A percentile compares a stretch with the other conserved stretches of the same genome.
Conservation (phyloP, 495 filamentous ascomycete species). For the Delitschia confertaspora region DNA sequence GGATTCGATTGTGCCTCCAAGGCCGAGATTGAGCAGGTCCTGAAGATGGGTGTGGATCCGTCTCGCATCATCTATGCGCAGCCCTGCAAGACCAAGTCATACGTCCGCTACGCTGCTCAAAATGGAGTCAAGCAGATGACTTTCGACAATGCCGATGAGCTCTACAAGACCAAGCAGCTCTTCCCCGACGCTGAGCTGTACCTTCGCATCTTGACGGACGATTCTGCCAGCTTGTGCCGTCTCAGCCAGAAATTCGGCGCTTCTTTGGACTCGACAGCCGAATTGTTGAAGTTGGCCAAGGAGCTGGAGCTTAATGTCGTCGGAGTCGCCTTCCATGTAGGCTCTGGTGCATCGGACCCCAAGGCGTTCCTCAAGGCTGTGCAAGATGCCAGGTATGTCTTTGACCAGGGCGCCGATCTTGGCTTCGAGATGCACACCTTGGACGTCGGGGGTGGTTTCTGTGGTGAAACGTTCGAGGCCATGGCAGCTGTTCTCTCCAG, state of each 20-base stretch:
- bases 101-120: slow-evolving; percentile 77
- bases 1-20: slow-evolving; percentile 99
- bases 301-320: slow-evolving; percentile 90
- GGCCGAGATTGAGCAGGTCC: slow-evolving; percentile 84
- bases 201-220: slow-evolving; percentile 90
- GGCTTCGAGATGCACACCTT: slow-evolving; percentile 78
- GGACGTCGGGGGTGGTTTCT: slow-evolving; percentile 93
- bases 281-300: slow-evolving; percentile 72
- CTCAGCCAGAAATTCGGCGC: slow-evolving; percentile 96
- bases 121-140: slow-evolving; percentile 95
- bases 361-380: slow-evolving; percentile 81
- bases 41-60: slow-evolving; percentile 76
- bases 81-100: slow-evolving; percentile 98
- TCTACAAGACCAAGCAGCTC: slow-evolving; percentile 90
- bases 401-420: slow-evolving; percentile 70
- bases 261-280: slow-evolving; percentile 66
- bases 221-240: slow-evolving; percentile 86
- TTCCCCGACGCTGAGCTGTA: slow-evolving; percentile 85
- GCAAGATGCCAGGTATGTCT: slow-evolving; percentile 76
- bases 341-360: slow-evolving; percentile 89
- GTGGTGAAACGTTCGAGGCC: slow-evolving; percentile 74
- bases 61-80: slow-evolving; percentile 97
- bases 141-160: slow-evolving; percentile 95
- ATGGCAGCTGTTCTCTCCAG: slow-evolving; percentile 75
- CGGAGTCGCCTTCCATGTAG: slow-evolving; percentile 96